Conservation (phyloP, 1,139 yeast genomes). For the Yamadazyma atlantica region DNA sequence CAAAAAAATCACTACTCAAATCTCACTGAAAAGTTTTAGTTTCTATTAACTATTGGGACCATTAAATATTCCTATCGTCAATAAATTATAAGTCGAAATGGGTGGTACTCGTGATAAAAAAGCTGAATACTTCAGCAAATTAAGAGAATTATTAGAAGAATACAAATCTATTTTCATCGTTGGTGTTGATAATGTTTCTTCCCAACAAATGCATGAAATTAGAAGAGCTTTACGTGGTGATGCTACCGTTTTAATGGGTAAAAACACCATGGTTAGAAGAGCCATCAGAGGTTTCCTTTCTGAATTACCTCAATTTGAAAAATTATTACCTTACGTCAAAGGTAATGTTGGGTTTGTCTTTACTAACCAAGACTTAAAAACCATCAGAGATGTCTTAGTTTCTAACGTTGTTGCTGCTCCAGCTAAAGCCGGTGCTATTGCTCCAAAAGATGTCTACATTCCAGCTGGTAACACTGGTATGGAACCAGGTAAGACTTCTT, state of each 20-base stretch:
- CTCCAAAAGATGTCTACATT: slow-evolving; percentile 96
- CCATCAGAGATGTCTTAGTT: slow-evolving; percentile 82
- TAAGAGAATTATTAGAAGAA: slow-evolving; percentile 93
- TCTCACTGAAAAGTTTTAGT: slow-evolving; percentile 10
- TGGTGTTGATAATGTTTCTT: slow-evolving; percentile 99
- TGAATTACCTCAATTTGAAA: slow-evolving; percentile 96
- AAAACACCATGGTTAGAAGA: slow-evolving; percentile 99
- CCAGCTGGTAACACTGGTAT: slow-evolving; percentile 99
- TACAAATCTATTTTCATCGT: slow-evolving; percentile 98
- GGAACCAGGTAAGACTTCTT: slow-evolving; percentile 99
- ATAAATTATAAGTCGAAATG: slow-evolving; percentile 79
- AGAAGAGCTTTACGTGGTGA: slow-evolving; percentile 95
- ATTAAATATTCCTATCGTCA: slow-evolving; percentile 98
- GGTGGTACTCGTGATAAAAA: slow-evolving; percentile 99
- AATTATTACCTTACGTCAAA: slow-evolving; percentile 87
- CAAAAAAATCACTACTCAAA: neutral
- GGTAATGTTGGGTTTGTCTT: slow-evolving; percentile 99
- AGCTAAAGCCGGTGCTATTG: slow-evolving; percentile 99
- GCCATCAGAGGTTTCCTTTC: slow-evolving; percentile 94
- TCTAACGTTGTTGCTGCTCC: slow-evolving; percentile 99
- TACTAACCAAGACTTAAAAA: slow-evolving; percentile 95
- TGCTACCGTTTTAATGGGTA: slow-evolving; percentile 98
- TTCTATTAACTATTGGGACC: slow-evolving; percentile 29
- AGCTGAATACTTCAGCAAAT: slow-evolving; percentile 90
- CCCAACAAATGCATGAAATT: slow-evolving; percentile 99